Conservation (phyloP, 2,329 filamentous ascomycete genomes). For the Fusarium verrucosum region DNA sequence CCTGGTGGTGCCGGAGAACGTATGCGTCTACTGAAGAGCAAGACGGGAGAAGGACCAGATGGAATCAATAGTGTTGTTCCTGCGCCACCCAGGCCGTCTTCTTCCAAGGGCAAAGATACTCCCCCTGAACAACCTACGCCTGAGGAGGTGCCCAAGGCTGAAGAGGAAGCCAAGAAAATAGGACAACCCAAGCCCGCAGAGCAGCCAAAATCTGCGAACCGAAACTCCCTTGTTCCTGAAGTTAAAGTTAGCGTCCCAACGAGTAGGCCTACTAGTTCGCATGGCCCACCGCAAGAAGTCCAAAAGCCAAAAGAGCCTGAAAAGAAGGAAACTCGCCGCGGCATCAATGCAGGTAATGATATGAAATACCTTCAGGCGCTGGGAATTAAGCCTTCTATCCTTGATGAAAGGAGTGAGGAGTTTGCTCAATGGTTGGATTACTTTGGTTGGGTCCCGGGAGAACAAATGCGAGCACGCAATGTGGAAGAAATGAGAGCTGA, state of each 20-base stretch:
- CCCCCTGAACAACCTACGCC: conserved; percentile 39
- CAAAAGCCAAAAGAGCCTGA: conserved; percentile 43
- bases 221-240: conserved; percentile 59
- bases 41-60: conserved; percentile 76
- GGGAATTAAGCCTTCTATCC: conserved; percentile 78
- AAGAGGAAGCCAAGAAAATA: conserved; percentile 6
- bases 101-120: conserved; percentile 49
- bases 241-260: conserved; percentile 66
- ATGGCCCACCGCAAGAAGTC: conserved; percentile 51
- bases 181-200: conserved; percentile 36
- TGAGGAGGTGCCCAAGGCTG: conserved; percentile 8
- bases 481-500: conserved; percentile 85
- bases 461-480: conserved; percentile 76
- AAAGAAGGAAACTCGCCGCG: conserved; percentile 63
- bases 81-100: conserved; percentile 68
- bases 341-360: conserved; percentile 76
- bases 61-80: conserved; percentile 90
- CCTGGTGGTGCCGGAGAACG: conserved; percentile 87
- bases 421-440: conserved; percentile 86
- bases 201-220: conserved; percentile 46
- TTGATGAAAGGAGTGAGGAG: conserved; percentile 80
- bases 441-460: conserved; percentile 85
- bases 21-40: conserved; percentile 69
- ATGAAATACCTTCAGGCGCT: conserved; percentile 80
- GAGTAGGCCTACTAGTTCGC: conserved; percentile 53